These are phyloP conservation scores for Talaromyces sp. DNA, from an alignment of 2,329 filamentous ascomycete genomes.

Conservation along the genomic window DNA sequence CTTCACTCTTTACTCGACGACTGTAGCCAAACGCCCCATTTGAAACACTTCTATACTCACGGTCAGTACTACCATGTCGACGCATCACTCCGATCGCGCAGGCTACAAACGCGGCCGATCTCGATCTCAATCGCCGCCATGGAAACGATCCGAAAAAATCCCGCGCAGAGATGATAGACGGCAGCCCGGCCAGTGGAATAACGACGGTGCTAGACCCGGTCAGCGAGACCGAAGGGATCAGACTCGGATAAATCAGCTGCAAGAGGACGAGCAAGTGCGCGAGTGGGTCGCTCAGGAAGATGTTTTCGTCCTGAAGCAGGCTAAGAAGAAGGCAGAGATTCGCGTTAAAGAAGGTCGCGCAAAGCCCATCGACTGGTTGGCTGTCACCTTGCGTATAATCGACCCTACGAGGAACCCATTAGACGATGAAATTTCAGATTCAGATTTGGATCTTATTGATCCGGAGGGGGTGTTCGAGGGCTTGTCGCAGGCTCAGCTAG, in stretches of 20 bases:
- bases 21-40: neutral
- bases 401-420: slow-evolving; percentile 76
- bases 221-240: slow-evolving; percentile 44
- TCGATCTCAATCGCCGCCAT: slow-evolving; percentile 40
- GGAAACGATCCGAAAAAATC: slow-evolving; percentile 40
- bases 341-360: slow-evolving; percentile 87
- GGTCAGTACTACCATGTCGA: slow-evolving; percentile 32
- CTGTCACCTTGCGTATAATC: slow-evolving; percentile 84
- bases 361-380: slow-evolving; percentile 89
- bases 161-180: slow-evolving; percentile 36
- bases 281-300: slow-evolving; percentile 94
- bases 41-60: neutral
- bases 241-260: slow-evolving; percentile 54
- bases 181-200: slow-evolving; percentile 25
- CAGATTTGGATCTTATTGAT: slow-evolving; percentile 74
- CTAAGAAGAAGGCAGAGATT: slow-evolving; percentile 97
- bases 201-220: slow-evolving; percentile 25
- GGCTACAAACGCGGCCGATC: slow-evolving; percentile 43
- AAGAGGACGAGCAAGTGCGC: slow-evolving; percentile 73
- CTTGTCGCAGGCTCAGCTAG: slow-evolving; percentile 65
- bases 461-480: slow-evolving; percentile 78
- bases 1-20: neutral
- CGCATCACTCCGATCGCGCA: slow-evolving; percentile 33
- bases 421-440: slow-evolving; percentile 78
- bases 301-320: slow-evolving; percentile 90